Base-by-base conservation (phyloP, 1,139 yeast species). In the Saccharomyces hybrid region DNA sequence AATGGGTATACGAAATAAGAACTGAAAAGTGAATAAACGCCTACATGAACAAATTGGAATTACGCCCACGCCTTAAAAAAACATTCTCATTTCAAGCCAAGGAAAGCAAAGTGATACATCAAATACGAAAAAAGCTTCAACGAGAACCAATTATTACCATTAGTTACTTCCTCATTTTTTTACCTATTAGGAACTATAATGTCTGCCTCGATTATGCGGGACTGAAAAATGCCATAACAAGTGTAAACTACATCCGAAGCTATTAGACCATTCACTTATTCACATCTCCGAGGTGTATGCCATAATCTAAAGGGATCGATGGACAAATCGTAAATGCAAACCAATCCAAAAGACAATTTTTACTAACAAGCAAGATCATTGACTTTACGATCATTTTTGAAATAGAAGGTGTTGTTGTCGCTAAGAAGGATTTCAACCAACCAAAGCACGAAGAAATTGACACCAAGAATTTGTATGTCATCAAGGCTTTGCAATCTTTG, bases 401-500 rank as follows among this genome's bases (percentile, higher is more conserved):
- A 31, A 3, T 31, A 86, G 98, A 91, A 85, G 99, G 99, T 82
- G 98, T 91, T 76, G 88, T 89, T 77, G 98, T 91, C 74, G 98
- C 99, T 76, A 89, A 90, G 86, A 93, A 93, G 87, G 97, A 93
- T 83, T 93, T 81, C 84, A 84, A 88, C 86, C 96, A 87, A 80
- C 88, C 95, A 76, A 85, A 88, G 82, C 99, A 95, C 81, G 98
- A 91, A 73, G 98, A 89, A 75, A 88, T 93, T 75, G 96, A 87
- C 81, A 87, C 96, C 84, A 91, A 82, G 82, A 90, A 91, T 95
- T 86, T 91, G 78, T 91, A 77, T 76, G 99, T 93, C 78, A 90
- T 93, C 84, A 93, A 93, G 88, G 98, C 99, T 75, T 86, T 93
- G 79, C 99, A 93, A 84, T 91, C 98, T 65, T 88, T 93, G 79